These are phyloP conservation scores for Daldinia concentrica DNA, from an alignment of 495 filamentous ascomycete genomes.

Conservation along the genomic window DNA sequence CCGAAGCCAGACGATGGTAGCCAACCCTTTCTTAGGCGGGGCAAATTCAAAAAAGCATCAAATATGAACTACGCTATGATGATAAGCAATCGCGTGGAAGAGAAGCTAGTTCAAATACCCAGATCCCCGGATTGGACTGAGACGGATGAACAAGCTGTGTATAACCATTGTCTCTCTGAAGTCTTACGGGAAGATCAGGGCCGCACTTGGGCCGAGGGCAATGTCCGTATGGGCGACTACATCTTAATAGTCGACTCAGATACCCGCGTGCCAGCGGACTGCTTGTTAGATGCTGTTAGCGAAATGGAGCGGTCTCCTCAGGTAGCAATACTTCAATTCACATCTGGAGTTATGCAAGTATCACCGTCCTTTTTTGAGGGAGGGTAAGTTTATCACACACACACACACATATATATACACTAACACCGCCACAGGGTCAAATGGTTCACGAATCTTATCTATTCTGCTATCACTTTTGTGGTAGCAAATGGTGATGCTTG, in stretches of 20 bases:
- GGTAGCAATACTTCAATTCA: constrained; percentile 74
- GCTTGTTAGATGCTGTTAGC: constrained; percentile 71
- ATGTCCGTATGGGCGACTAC: constrained; percentile 75
- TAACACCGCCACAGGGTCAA: constrained; percentile 58
- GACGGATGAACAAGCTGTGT: constrained; percentile 61
- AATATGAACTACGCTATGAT: constrained; percentile 77
- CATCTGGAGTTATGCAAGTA: constrained; percentile 77
- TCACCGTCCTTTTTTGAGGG: constrained; percentile 68
- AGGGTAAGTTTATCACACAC: constrained; percentile 48
- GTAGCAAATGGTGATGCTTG: constrained; percentile 74
- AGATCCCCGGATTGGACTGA: constrained; percentile 58
- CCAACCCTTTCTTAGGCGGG: constrained; percentile 62
- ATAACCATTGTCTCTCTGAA: constrained; percentile 59
- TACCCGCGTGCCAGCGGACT: constrained; percentile 72
- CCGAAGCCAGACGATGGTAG: constrained; percentile 53
- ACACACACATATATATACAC: background rate
- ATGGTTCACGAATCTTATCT: constrained; percentile 79
- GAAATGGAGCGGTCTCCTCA: constrained; percentile 78
- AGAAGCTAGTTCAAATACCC: constrained; percentile 58
- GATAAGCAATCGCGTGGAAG: constrained; percentile 67
- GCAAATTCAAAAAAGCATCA: constrained; percentile 79
- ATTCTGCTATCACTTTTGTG: constrained; percentile 72
- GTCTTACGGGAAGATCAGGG: constrained; percentile 67
- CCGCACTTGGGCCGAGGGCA: constrained; percentile 73
- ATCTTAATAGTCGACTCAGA: constrained; percentile 75